Evolutionary conservation across 192 early-diverging fungal species (phyloP).

Genomic region (Kappamyces sp.): DNA sequence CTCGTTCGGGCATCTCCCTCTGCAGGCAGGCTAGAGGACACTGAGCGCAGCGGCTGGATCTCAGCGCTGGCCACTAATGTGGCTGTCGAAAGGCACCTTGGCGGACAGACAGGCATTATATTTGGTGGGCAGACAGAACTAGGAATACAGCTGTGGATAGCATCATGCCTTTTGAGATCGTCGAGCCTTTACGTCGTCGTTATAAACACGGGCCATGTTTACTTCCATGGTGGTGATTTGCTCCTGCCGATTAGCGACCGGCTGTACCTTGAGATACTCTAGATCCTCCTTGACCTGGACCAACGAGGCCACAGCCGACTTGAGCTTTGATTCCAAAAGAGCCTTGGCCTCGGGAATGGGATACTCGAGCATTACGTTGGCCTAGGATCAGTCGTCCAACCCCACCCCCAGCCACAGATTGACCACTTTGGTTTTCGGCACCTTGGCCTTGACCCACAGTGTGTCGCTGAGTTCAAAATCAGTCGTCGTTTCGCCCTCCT

Average conservation of each 20-base stretch:
- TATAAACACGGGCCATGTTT: conserved; percentile 89
- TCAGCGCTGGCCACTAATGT: too few species aligned
- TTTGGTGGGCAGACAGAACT: too few species aligned
- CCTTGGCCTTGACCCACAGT: conserved; percentile 76
- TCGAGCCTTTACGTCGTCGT: conserved; percentile 93
- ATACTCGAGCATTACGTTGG: conserved; percentile 98
- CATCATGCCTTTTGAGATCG: conserved; percentile 33
- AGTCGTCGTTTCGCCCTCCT: conserved; percentile 39
- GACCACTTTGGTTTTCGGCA: conserved; percentile 69
- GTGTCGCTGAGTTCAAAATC: conserved; percentile 95
- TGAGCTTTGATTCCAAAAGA: conserved; percentile 70
- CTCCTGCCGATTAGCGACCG: conserved; percentile 31
- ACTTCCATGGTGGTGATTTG: conserved; percentile 99
- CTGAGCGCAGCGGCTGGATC: too few species aligned
- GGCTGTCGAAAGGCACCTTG: too few species aligned
- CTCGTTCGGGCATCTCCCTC: too few species aligned
- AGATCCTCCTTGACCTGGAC: conserved; percentile 81
- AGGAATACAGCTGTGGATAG: too few species aligned
- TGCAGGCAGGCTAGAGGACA: too few species aligned
- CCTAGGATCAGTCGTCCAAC: conserved; percentile 36
- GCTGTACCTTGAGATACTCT: conserved; percentile 64
- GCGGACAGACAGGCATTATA: too few species aligned
- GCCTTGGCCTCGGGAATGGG: conserved; percentile 77
- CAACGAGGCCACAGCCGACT: conserved; percentile 64
- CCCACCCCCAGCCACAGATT: conserved; percentile 93